Base-by-base conservation (phyloP, 176 grass and related monocot species). In the Aegilops umbellulata region DNA sequence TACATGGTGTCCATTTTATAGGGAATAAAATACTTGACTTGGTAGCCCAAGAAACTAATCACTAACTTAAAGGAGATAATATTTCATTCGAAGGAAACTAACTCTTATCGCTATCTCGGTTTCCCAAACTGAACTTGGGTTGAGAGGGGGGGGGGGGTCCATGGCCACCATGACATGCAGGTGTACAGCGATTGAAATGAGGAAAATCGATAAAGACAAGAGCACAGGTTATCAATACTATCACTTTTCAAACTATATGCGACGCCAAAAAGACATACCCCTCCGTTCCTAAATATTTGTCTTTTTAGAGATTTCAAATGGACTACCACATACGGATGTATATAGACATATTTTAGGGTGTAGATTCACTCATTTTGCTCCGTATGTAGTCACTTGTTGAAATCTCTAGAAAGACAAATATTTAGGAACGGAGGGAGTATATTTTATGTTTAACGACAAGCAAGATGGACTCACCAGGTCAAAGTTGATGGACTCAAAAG, bases 401-500 rank as follows among this genome's bases (percentile, higher is more conserved):
- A n/a, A n/a, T n/a, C n/a, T n/a, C n/a, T n/a, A n/a, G n/a, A n/a
- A n/a, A n/a, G n/a, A n/a, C n/a, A n/a, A n/a, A n/a, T n/a, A n/a
- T n/a, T n/a, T n/a, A n/a, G n/a, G n/a, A n/a, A n/a, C n/a, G n/a
- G n/a, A n/a, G n/a, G n/a, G n/a, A n/a, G n/a, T n/a, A 27, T 12
- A 66, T 79, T 80, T 75, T 9, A 75, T 75, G 72, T 75, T 51
- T 10, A 78, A 82, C 13, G 61, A 39, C 36, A 19, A 69, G 64
- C 35, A 84, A 62, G 72, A 87, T 38, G 34, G 34, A 38, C 92
- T 94, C 82, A 99, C 97, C 94, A 99, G 74, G 68, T 91, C 86
- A 87, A 96, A 91, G 41, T 91, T 99, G 51, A 89, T 76, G 35
- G 93, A 96, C 71, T 91, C 87, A 22, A 89, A 99, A 91, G 92